Conservation (phyloP, 306 rosid genomes). For the Vigna angularis region DNA sequence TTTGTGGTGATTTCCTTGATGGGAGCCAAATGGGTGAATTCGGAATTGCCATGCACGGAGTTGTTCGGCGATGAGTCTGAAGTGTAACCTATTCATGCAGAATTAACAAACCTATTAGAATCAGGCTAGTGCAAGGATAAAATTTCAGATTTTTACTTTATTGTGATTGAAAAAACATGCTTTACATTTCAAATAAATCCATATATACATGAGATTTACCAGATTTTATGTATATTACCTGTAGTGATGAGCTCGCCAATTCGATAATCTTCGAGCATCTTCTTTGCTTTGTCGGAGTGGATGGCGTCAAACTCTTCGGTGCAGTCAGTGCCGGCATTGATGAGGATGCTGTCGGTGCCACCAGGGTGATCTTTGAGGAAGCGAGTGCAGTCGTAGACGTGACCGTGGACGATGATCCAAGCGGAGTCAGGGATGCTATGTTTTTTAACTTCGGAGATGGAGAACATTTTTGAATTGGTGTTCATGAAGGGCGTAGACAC, state of each 20-base stretch:
- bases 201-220: too few species aligned
- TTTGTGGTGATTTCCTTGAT: conserved; percentile 53
- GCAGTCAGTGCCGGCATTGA: conserved; percentile 90
- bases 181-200: too few species aligned
- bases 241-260: conserved; percentile 75
- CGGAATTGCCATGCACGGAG: conserved; percentile 65
- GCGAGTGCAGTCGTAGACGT: conserved; percentile 80
- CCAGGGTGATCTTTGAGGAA: conserved; percentile 92
- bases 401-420: conserved; percentile 87
- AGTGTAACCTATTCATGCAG: conserved; percentile 20
- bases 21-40: conserved; percentile 50
- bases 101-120: not conserved
- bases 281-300: conserved; percentile 90
- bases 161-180: too few species aligned
- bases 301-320: conserved; percentile 94
- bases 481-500: conserved; percentile 85
- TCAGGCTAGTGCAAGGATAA: too few species aligned
- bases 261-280: conserved; percentile 68
- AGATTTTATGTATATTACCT: conserved; percentile 23
- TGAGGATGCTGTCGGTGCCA: conserved; percentile 85
- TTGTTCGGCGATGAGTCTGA: conserved; percentile 68
- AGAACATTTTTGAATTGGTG: conserved; percentile 58
- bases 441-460: conserved; percentile 68
- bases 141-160: too few species aligned
- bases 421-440: conserved; percentile 63